Conservation (phyloP, 1,284 basidiomycete genomes). For the Trichosporon sp. region DNA sequence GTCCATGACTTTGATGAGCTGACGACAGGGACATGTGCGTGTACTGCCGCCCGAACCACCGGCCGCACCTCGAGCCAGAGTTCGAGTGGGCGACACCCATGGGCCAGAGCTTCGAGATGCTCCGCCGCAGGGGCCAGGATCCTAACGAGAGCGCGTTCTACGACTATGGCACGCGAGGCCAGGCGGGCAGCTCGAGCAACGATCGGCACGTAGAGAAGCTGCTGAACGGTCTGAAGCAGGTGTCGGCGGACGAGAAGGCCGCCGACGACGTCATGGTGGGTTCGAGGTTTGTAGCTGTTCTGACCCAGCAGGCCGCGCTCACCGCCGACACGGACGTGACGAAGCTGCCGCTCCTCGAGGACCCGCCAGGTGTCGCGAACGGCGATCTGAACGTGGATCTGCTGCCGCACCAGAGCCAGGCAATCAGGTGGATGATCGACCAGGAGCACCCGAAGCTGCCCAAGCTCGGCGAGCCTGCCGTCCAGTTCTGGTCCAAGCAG, state of each 20-base stretch:
- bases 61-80: constrained; percentile 60
- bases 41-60: constrained; percentile 58
- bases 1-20: constrained; percentile 21
- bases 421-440: constrained; percentile 63
- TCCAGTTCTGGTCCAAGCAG: constrained; percentile 80
- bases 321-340: constrained; percentile 39
- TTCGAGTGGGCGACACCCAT: constrained; percentile 70
- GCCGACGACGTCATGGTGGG: constrained; percentile 61
- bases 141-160: not conserved
- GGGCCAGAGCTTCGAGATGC: constrained; percentile 52
- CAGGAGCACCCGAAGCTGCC: constrained; percentile 70
- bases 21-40: constrained; percentile 56
- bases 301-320: constrained; percentile 32
- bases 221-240: constrained; percentile 64
- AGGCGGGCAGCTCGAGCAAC: constrained; percentile 9
- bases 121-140: not conserved
- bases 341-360: constrained; percentile 46
- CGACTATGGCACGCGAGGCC: constrained; percentile 7
- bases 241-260: constrained; percentile 60
- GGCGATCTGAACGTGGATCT: constrained; percentile 67
- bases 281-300: not conserved
- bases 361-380: constrained; percentile 62
- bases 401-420: constrained; percentile 63
- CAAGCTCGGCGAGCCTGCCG: constrained; percentile 62
- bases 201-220: constrained; percentile 64